A percentile compares a stretch with the other conserved stretches of the same genome.
These are phyloP conservation scores for Oxyria digyna DNA, from an alignment of 148 eudicot genomes.

Conservation along the genomic window DNA sequence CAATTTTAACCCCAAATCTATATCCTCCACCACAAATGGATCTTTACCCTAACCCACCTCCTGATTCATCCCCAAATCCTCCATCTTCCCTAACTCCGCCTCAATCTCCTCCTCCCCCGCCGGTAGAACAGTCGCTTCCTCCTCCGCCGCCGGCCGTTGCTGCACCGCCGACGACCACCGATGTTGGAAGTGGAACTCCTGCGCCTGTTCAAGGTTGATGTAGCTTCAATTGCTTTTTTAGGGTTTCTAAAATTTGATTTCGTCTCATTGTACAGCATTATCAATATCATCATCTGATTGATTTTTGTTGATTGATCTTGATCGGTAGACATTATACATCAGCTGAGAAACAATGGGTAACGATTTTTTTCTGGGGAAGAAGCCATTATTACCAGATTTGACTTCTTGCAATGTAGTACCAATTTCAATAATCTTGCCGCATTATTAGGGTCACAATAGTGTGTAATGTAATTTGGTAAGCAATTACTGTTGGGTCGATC, in stretches of 20 bases:
- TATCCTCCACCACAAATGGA: neutral
- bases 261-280: neutral
- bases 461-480: neutral
- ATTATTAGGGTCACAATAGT: neutral
- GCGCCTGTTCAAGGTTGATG: neutral
- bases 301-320: neutral
- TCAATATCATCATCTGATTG: neutral
- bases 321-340: neutral
- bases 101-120: slow-evolving; percentile 4
- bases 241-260: neutral
- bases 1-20: slow-evolving; percentile 11
- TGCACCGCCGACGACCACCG: slow-evolving; percentile 2
- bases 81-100: neutral
- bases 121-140: slow-evolving; percentile 9
- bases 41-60: slow-evolving; percentile 12
- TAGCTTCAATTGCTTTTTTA: neutral
- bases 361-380: neutral
- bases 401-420: neutral
- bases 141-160: slow-evolving; percentile 6
- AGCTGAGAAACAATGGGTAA: neutral
- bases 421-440: neutral
- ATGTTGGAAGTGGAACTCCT: neutral
- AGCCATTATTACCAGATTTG: neutral
- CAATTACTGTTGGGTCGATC: neutral
- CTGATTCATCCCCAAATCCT: neutral